These are phyloP conservation scores for Asclepias syriaca DNA, from an alignment of 257 asterid genomes.

Conservation along the genomic window DNA sequence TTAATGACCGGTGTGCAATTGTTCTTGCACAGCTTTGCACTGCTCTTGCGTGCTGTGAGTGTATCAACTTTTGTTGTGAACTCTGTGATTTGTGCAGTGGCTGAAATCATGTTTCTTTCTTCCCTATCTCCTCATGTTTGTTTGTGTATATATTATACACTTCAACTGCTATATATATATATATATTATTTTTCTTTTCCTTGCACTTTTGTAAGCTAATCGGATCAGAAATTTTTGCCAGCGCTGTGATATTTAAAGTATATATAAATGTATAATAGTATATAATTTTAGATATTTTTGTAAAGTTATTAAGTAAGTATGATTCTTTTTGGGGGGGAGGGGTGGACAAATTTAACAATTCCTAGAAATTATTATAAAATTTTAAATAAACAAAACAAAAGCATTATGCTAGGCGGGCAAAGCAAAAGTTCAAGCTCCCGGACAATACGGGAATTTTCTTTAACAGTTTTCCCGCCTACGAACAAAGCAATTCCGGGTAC, in stretches of 20 bases:
- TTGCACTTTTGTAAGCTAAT: no score
- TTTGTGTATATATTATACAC: not conserved
- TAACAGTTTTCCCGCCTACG: slow-evolving; percentile 5
- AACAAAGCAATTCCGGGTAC: not conserved
- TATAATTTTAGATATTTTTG: no score
- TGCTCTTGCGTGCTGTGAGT: slow-evolving; percentile 68
- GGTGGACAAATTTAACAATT: no score
- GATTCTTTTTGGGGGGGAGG: not conserved
- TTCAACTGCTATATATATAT: no score
- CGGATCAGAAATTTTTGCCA: no score
- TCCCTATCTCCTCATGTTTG: not conserved
- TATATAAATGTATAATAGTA: no score
- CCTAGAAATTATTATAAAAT: not conserved
- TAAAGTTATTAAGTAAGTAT: no score
- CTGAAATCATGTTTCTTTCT: not conserved
- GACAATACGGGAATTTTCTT: not conserved
- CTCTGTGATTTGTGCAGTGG: slow-evolving; percentile 36
- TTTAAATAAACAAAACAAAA: not conserved
- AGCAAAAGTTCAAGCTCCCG: not conserved
- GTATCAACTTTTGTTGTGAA: slow-evolving; percentile 58
- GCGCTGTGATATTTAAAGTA: no score
- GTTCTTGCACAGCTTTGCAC: slow-evolving; percentile 65
- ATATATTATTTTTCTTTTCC: no score
- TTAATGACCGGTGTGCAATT: slow-evolving; percentile 66
- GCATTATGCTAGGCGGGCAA: not conserved